A percentile compares a stretch with the other conserved stretches of the same genome.
phyloP scores from a whole-genome alignment of 2,329 filamentous ascomycete species.

The Stylonectria norvegica region DNA sequence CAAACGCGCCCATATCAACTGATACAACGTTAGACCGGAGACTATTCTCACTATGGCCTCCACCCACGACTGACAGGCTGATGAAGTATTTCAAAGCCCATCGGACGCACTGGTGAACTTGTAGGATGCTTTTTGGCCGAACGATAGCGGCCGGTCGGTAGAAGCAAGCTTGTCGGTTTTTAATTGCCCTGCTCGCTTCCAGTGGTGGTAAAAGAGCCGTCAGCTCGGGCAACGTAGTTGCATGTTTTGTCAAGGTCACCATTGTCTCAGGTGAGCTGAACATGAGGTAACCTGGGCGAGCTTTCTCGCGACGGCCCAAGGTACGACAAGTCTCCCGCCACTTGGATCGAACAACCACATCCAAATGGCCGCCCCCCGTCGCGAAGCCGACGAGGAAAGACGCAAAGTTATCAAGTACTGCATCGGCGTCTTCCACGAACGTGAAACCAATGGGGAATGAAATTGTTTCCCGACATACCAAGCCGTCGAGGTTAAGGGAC shows the following conservation, averaged over 20 bases:
- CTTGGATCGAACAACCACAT: slow-evolving; percentile 31
- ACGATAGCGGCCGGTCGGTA: slow-evolving; percentile 43
- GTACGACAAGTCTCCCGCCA: slow-evolving; percentile 54
- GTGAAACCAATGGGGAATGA: slow-evolving; percentile 45
- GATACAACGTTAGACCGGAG: slow-evolving; percentile 49
- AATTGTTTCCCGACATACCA: slow-evolving; percentile 47
- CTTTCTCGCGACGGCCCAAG: slow-evolving; percentile 39
- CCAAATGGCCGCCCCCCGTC: slow-evolving; percentile 29
- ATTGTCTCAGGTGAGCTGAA: slow-evolving; percentile 51
- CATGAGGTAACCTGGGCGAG: slow-evolving; percentile 36
- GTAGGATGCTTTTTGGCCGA: slow-evolving; percentile 42
- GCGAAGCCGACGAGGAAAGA: slow-evolving; percentile 48
- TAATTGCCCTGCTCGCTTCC: slow-evolving; percentile 34
- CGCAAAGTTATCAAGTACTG: slow-evolving; percentile 48
- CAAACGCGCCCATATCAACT: slow-evolving; percentile 57
- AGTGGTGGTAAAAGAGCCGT: slow-evolving; percentile 37
- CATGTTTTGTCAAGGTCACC: slow-evolving; percentile 46
- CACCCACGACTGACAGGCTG: slow-evolving; percentile 51
- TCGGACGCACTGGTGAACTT: slow-evolving; percentile 53
- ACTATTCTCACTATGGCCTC: slow-evolving; percentile 60
- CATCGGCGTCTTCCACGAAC: slow-evolving; percentile 42
- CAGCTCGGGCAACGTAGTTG: slow-evolving; percentile 43
- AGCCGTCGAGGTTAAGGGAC: slow-evolving; percentile 40
- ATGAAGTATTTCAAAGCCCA: slow-evolving; percentile 50
- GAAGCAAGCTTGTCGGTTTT: slow-evolving; percentile 49